These are phyloP conservation scores for Dioscorea zingiberensis DNA, from an alignment of 106 monocot genomes.

Conservation along the genomic window DNA sequence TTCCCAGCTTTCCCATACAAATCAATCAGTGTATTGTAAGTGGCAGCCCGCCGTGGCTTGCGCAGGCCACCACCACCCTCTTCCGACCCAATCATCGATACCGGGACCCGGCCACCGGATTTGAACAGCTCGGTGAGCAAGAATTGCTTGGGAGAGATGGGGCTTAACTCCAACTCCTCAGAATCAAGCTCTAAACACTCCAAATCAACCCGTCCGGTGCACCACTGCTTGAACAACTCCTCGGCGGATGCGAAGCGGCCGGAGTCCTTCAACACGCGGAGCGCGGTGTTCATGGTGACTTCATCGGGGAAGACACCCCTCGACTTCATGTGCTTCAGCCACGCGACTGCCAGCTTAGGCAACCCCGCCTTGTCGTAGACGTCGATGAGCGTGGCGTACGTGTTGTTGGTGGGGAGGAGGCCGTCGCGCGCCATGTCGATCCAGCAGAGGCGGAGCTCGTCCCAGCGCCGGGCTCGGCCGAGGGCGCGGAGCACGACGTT, in stretches of 20 bases:
- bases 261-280: slow-evolving; percentile 59
- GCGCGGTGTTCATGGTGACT: slow-evolving; percentile 55
- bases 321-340: slow-evolving; percentile 63
- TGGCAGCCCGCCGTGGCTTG: slow-evolving; percentile 58
- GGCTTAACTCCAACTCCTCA: background rate
- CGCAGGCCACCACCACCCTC: slow-evolving; percentile 8
- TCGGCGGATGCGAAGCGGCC: slow-evolving; percentile 38
- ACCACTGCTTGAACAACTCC: slow-evolving; percentile 52
- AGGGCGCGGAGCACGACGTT: slow-evolving; percentile 59
- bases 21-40: slow-evolving; percentile 81
- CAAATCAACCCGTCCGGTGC: slow-evolving; percentile 36
- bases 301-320: slow-evolving; percentile 62
- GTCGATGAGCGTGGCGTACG: slow-evolving; percentile 68
- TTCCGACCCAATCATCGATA: slow-evolving; percentile 1
- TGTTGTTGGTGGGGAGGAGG: slow-evolving; percentile 59
- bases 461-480: slow-evolving; percentile 54
- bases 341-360: slow-evolving; percentile 43
- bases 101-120: slow-evolving; percentile 18
- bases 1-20: slow-evolving; percentile 76
- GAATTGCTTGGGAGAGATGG: slow-evolving; percentile 41
- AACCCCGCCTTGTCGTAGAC: slow-evolving; percentile 56
- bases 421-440: slow-evolving; percentile 50
- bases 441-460: slow-evolving; percentile 65
- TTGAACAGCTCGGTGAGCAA: slow-evolving; percentile 64
- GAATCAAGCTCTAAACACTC: slow-evolving; percentile 20